A percentile compares a stretch with the other conserved stretches of the same genome.
These are phyloP conservation scores for Paecilomyces variotii DNA, from an alignment of 2,329 filamentous ascomycete species.

Conservation along the genomic window DNA sequence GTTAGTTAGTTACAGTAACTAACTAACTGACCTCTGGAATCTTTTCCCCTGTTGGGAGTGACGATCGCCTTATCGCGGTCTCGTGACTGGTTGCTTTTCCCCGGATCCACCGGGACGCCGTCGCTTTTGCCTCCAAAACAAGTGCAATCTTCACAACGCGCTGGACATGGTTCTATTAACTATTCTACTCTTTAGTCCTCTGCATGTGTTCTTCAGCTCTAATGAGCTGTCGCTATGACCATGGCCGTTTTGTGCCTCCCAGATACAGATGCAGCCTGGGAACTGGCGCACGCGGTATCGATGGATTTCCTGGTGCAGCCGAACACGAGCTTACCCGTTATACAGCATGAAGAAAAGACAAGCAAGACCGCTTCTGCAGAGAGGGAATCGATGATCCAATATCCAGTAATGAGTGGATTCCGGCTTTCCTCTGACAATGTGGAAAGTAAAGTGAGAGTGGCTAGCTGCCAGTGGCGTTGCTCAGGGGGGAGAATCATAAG, in stretches of 20 bases:
- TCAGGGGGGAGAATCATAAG: not conserved
- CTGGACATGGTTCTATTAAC: not conserved
- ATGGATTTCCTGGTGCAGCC: not conserved
- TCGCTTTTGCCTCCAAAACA: not conserved
- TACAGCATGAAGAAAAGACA: not conserved
- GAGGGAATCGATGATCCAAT: not conserved
- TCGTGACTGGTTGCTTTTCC: not conserved
- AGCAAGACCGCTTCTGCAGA: not conserved
- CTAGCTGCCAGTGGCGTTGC: not conserved
- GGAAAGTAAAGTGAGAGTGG: not conserved
- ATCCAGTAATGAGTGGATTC: not conserved
- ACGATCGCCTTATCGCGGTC: not conserved
- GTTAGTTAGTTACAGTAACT: not conserved
- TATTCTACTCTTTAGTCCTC: not conserved
- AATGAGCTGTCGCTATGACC: not conserved
- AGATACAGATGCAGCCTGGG: no score
- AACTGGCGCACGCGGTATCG: not conserved
- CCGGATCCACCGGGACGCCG: not conserved
- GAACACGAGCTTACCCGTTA: not conserved
- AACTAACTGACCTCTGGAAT: not conserved
- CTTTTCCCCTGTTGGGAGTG: not conserved
- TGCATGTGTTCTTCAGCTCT: not conserved
- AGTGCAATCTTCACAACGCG: not conserved
- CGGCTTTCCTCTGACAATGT: not conserved
- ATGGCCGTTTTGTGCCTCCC: not conserved